phyloP scores from a whole-genome alignment of 2,329 filamentous ascomycete species.

The Hymenoscyphus albidus region DNA sequence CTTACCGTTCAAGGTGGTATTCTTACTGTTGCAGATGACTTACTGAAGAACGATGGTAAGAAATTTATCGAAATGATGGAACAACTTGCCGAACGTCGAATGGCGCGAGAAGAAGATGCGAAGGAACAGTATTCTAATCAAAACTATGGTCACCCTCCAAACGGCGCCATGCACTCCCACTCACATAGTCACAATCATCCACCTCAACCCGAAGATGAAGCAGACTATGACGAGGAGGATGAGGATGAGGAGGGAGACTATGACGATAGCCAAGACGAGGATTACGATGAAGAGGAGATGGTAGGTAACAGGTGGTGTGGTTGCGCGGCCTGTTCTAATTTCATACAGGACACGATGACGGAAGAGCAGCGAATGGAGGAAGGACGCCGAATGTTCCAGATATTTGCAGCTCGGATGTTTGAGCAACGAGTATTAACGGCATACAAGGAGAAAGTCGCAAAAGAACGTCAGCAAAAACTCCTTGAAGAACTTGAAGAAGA shows the following conservation, averaged over 20 bases:
- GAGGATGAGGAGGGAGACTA: conserved; percentile 57
- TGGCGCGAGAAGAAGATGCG: conserved; percentile 93
- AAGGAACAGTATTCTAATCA: conserved; percentile 59
- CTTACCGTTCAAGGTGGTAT: conserved; percentile 96
- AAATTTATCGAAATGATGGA: conserved; percentile 99
- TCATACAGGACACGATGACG: conserved; percentile 81
- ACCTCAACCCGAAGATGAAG: conserved; percentile 67
- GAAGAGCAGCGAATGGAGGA: conserved; percentile 99
- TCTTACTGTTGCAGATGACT: conserved; percentile 95
- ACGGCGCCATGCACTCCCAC: conserved; percentile 48
- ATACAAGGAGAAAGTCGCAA: conserved; percentile 96
- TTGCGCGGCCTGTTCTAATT: conserved; percentile 36
- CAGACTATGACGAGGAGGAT: conserved; percentile 52
- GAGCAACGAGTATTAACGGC: conserved; percentile 93
- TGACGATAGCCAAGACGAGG: conserved; percentile 59
- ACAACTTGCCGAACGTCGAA: conserved; percentile 91
- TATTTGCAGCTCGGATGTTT: conserved; percentile 98
- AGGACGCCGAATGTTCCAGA: conserved; percentile 97
- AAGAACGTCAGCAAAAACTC: conserved; percentile 85
- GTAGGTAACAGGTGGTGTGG: conserved; percentile 37
- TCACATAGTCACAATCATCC: conserved; percentile 63
- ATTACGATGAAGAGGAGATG: conserved; percentile 77
- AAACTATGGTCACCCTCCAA: conserved; percentile 51
- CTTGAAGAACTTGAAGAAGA: conserved; percentile 91
- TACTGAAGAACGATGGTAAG: conserved; percentile 97